Evolutionary conservation across 2,329 filamentous ascomycete genomes (phyloP).

Genomic region (Gnomoniopsis sp.): DNA sequence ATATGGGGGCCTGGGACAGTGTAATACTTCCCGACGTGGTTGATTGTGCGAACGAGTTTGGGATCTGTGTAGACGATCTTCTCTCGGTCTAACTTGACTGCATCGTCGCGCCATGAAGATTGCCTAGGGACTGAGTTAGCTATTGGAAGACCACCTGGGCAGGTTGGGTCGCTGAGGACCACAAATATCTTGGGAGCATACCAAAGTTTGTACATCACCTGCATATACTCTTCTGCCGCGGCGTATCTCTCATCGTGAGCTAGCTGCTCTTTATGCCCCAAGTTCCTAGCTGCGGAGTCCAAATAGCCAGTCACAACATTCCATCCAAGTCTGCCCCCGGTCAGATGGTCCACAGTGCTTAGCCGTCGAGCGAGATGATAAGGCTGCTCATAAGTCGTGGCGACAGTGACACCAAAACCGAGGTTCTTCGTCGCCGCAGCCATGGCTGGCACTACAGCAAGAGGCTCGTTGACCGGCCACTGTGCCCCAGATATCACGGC

Average conservation of each 20-base stretch:
- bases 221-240: constrained; percentile 61
- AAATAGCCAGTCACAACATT: constrained; percentile 70
- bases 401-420: constrained; percentile 67
- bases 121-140: constrained; percentile 31
- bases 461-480: constrained; percentile 68
- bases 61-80: constrained; percentile 54
- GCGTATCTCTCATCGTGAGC: constrained; percentile 64
- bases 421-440: constrained; percentile 66
- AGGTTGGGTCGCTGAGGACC: rapidly evolving
- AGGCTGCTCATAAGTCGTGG: constrained; percentile 68
- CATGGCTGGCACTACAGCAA: constrained; percentile 65
- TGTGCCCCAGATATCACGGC: constrained; percentile 62
- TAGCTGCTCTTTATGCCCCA: constrained; percentile 41
- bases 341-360: constrained; percentile 66
- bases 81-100: constrained; percentile 57
- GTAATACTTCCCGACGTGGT: constrained; percentile 64
- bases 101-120: constrained; percentile 64
- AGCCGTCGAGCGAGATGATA: constrained; percentile 65
- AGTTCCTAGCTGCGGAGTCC: constrained; percentile 64
- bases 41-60: constrained; percentile 57
- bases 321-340: constrained; percentile 58
- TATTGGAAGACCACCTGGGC: not conserved
- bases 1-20: constrained; percentile 59
- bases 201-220: constrained; percentile 61
- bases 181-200: constrained; percentile 20